Evolutionary conservation across 768 basidiomycete species (phyloP).

Genomic region (Leccinum subtestaceum): DNA sequence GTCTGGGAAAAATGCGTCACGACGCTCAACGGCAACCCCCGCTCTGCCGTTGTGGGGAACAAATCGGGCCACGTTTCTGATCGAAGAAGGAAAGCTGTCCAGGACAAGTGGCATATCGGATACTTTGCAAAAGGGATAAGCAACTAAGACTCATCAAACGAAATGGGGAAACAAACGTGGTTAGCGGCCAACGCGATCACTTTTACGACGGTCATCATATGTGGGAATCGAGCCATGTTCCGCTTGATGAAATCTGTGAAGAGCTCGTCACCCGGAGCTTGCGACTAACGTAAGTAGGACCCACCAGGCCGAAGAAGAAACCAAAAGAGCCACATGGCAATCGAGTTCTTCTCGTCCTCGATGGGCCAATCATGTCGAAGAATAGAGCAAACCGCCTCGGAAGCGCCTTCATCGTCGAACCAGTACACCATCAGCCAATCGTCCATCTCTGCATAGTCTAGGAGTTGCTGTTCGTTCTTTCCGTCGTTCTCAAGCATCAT

Average conservation of each 20-base stretch:
- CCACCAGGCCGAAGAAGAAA: slow-evolving; percentile 60
- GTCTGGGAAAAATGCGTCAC: slow-evolving; percentile 45
- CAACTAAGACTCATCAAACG: slow-evolving; percentile 3
- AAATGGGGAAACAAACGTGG: slow-evolving; percentile 38
- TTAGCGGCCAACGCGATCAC: slow-evolving; percentile 68
- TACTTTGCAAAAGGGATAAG: slow-evolving; percentile 45
- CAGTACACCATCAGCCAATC: slow-evolving; percentile 65
- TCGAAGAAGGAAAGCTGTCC: slow-evolving; percentile 53
- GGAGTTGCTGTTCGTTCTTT: slow-evolving; percentile 66
- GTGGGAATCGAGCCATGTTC: slow-evolving; percentile 40
- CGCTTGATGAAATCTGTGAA: slow-evolving; percentile 46
- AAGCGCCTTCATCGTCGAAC: slow-evolving; percentile 60
- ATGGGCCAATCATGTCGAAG: slow-evolving; percentile 54
- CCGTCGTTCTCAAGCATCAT: slow-evolving; percentile 83
- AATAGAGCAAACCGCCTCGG: slow-evolving; percentile 43
- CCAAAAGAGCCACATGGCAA: slow-evolving; percentile 83
- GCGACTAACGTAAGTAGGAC: slow-evolving; percentile 21
- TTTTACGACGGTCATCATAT: slow-evolving; percentile 52
- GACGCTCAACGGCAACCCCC: slow-evolving; percentile 14
- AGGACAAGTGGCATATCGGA: slow-evolving; percentile 51
- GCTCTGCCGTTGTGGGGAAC: slow-evolving; percentile 31
- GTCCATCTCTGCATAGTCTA: slow-evolving; percentile 63
- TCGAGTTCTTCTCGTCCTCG: slow-evolving; percentile 47
- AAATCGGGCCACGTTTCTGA: slow-evolving; percentile 51
- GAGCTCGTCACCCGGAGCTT: background rate